Base-by-base conservation (phyloP, 177 flowering plant genomes). In the Telopea speciosissima region DNA sequence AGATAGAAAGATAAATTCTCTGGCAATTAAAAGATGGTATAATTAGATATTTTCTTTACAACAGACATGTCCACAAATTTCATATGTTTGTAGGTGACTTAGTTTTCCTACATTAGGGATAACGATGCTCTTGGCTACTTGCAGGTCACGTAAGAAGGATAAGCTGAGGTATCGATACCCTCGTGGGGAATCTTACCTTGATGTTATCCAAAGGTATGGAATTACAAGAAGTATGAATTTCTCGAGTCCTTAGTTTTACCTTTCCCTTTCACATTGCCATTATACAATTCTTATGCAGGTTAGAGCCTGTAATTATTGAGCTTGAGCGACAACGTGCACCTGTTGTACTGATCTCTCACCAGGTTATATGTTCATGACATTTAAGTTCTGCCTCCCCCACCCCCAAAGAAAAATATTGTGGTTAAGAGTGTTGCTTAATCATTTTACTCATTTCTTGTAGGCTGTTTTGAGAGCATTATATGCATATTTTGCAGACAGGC, bases 401-500 rank as follows among this genome's bases (percentile, higher is more conserved):
- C 40, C 40, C 40, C 40, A 36, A 36, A 36, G 9, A 36, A 36
- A 36, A 36, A 36, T 2, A 21, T 11, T 1, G 0, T 54, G n/a
- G 21, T 49, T 36, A 2, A 58, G 61, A 58, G 24, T n/a, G 40
- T 36, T 36, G 40, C 40, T 36, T 36, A 58, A 19, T n/a, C 22
- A 58, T 28, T 6, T 24, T 33, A 31, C 42, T 36, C 16, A 45
- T 8, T 61, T 70, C 24, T 45, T 88, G 78, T 78, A 94, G 97
- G 99, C 98, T 0, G 98, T 95, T 19, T 75, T 95, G 82, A 88
- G 99, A 78, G 99, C 99, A 64, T 80, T 95, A 62, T 95, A 95
- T 85, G 93, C 99, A 42, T 95, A 95, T 81, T 95, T 95, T 79
- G 98, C 99, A 9, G 99, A 95, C 73, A 86, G 97, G 79, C 99